These are phyloP conservation scores for Coprinopsis sp. DNA, from an alignment of 768 basidiomycete species.

Conservation along the genomic window DNA sequence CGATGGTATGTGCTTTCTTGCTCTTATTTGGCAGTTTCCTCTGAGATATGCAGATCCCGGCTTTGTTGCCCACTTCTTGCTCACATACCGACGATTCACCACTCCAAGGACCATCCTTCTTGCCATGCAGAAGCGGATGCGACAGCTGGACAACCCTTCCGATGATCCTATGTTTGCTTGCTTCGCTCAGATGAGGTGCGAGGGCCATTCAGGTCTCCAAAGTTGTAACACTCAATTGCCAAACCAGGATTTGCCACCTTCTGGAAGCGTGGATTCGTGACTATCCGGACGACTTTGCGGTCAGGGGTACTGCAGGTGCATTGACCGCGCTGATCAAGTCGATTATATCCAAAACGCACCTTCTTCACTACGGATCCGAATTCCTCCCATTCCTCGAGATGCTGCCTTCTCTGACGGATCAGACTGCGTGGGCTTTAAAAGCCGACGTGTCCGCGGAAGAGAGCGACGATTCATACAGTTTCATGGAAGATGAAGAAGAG, in stretches of 20 bases:
- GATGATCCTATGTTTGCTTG: constrained; percentile 84
- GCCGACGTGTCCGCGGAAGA: constrained; percentile 53
- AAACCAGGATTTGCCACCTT: constrained; percentile 67
- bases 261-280: constrained; percentile 73
- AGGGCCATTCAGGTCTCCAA: constrained; percentile 5
- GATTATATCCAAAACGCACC: constrained; percentile 72
- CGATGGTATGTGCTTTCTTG: constrained; percentile 50
- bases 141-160: constrained; percentile 64
- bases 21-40: constrained; percentile 5
- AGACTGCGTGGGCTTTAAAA: constrained; percentile 71
- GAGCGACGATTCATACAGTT: constrained; percentile 55
- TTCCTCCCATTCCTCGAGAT: constrained; percentile 76
- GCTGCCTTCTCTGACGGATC: constrained; percentile 58
- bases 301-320: constrained; percentile 67
- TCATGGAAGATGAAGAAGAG: constrained; percentile 52
- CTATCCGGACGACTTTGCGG: constrained; percentile 78
- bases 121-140: constrained; percentile 85
- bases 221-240: constrained; percentile 1
- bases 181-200: constrained; percentile 83
- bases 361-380: constrained; percentile 81
- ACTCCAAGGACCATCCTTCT: constrained; percentile 75
- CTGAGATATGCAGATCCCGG: constrained; percentile 51
- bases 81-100: constrained; percentile 81
- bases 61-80: constrained; percentile 74
- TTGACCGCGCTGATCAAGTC: constrained; percentile 74